Conservation (phyloP, 2,329 filamentous ascomycete genomes). For the Colletotrichum cordylinicola region DNA sequence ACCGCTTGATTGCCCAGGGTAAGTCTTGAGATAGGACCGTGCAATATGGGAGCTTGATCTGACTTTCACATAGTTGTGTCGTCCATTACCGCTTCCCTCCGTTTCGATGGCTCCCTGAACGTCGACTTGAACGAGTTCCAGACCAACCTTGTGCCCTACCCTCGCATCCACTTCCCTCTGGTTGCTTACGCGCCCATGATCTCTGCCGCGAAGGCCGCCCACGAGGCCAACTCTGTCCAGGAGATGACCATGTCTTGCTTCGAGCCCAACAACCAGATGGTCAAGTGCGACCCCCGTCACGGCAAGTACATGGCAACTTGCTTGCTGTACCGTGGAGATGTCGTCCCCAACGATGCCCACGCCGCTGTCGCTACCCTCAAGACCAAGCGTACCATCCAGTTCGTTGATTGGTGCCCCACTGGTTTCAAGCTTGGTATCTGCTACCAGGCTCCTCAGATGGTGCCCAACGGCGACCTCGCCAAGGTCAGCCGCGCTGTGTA, state of each 20-base stretch:
- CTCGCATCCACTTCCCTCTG: constrained; percentile 98
- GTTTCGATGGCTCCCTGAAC: constrained; percentile 98
- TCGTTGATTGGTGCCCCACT: constrained; percentile 99
- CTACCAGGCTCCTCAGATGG: constrained; percentile 96
- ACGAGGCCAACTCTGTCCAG: constrained; percentile 97
- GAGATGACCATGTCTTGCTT: constrained; percentile 99
- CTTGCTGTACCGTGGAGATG: constrained; percentile 96
- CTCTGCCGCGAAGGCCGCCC: constrained; percentile 92
- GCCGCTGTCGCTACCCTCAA: constrained; percentile 93
- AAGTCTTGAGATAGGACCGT: constrained; percentile 26
- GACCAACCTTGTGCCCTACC: constrained; percentile 99
- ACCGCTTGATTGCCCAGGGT: constrained; percentile 98
- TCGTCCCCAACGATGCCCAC: constrained; percentile 96
- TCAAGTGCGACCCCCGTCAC: constrained; percentile 97
- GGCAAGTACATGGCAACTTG: constrained; percentile 99
- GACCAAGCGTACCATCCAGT: constrained; percentile 99
- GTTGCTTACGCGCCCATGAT: constrained; percentile 95
- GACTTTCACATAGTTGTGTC: constrained; percentile 75
- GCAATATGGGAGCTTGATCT: neutral
- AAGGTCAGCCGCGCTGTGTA: constrained; percentile 98
- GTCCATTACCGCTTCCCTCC: constrained; percentile 96
- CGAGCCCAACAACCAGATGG: constrained; percentile 99
- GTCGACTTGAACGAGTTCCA: constrained; percentile 99
- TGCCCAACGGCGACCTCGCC: constrained; percentile 95
- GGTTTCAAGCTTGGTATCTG: constrained; percentile 99